Evolutionary conservation across 176 grass and related monocot species (phyloP), one percentile per base, ranked within the genome.

Genomic region (Rhynchospora pubera): DNA sequence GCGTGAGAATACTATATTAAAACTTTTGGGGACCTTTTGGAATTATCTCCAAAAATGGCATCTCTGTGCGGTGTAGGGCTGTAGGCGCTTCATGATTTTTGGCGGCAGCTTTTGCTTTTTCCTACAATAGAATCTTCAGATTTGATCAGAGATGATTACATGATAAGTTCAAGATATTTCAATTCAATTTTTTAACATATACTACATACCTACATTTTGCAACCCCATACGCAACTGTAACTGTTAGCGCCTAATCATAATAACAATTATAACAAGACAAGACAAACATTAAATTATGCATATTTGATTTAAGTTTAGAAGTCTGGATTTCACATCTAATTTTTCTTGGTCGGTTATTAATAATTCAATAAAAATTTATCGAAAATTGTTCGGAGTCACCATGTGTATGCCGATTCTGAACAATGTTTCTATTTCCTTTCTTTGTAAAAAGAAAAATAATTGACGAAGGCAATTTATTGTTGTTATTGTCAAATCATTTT

Each of bases 71-170:
- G 23, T 73, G 4, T 19, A 50, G 44, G 1, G 18, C 18, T 21
- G 44, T 48, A 72, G 68, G 68, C 19, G n/a, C 9, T 47, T 73
- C 69, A 50, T 50, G 4, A 24, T 73, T 72, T 39, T 73, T 73
- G 44, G 67, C 43, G n/a, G 68, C 43, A 23, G 7, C 44, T 47
- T 72, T 48, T 72, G 68, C 68, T 72, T 72, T 72, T 72, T 72
- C 68, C 68, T 22, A 72, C 68, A 23, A 72, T 50, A 72, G 68
- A 72, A 50, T 72, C 68, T 72, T 72, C 44, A 72, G 68, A 72
- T 72, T 72, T 72, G 18, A 72, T 72, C n/a, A 46, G 6, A 21
- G 3, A 46, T 71, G 18, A 71, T 71, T 78, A 79, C 12, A 58
- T 79, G 75, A n/a, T 30, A 79, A 16, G 10, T 59, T 75, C 43